Conservation (phyloP, 257 asterid species). For the Rehmannia glutinosa region DNA sequence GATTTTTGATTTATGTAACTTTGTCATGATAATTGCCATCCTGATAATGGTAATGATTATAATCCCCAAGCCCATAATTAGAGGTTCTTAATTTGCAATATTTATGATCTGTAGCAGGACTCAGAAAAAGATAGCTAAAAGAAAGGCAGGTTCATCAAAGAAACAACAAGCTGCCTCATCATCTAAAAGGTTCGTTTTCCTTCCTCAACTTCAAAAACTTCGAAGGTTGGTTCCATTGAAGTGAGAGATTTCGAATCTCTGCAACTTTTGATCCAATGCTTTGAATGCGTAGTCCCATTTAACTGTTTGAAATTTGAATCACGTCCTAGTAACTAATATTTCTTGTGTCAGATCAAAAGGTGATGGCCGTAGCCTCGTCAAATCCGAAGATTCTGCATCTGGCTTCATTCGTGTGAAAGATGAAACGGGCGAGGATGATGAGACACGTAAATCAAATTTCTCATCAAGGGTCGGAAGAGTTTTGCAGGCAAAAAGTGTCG, state of each 20-base stretch:
- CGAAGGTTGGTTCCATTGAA: too few species aligned
- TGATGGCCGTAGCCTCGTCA: neutral
- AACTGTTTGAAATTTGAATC: too few species aligned
- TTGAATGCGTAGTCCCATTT: too few species aligned
- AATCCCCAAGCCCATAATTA: neutral
- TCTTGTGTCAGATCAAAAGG: constrained; percentile 16
- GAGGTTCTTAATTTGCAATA: neutral
- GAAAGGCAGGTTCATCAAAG: constrained; percentile 16
- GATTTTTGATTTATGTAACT: neutral
- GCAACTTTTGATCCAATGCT: neutral
- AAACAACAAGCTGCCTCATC: neutral
- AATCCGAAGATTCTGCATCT: too few species aligned
- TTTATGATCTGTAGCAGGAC: constrained; percentile 8
- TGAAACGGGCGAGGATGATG: neutral
- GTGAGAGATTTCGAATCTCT: too few species aligned
- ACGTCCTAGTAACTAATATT: too few species aligned
- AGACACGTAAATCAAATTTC: neutral
- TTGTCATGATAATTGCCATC: neutral
- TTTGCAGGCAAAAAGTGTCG: neutral
- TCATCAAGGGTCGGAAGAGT: neutral
- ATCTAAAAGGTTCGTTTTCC: constrained; percentile 19
- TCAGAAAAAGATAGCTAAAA: constrained; percentile 10
- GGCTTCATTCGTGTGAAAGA: neutral
- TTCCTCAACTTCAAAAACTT: too few species aligned
- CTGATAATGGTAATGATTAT: too few species aligned